Base-by-base conservation (phyloP, 1,284 basidiomycete genomes). In the Trichosporon ovoides region DNA sequence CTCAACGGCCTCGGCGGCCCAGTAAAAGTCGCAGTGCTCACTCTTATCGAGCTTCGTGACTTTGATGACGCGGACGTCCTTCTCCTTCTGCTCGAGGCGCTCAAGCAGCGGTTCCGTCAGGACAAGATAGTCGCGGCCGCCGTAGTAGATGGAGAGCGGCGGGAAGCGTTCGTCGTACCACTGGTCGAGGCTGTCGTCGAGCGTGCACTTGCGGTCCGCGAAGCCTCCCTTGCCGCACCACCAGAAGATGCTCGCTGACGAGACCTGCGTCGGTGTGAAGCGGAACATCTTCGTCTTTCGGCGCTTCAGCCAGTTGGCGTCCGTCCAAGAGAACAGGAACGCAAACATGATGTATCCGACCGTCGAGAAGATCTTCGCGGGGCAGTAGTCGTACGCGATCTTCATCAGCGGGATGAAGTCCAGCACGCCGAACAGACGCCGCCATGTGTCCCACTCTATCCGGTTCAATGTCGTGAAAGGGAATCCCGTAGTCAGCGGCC, bases 361-460 rank as follows among this genome's bases (percentile, higher is more conserved):
- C 14, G 57, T 77, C 28, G 76, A 74, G 65, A 78, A 81, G 16
- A 80, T 54, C 57, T 71, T 75, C 2, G 81, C 78, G 0, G 83
- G 83, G 13, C 79, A 80, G 66, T 77, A 81, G 64, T 84, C 79
- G 70, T 84, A 85, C n/a, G 82, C 79, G 72, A 77, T 78, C 50
- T 81, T 77, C 83, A 85, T 85, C 38, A 84, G 70, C 0, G 84
- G 84, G 55, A 84, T 84, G 62, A 84, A 85, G 68, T 85, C 84
- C 59, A 84, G 73, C 1, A 83, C 81, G 12, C 81, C 83, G 67
- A 85, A 85, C 58, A 84, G 71, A 24, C 80, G 68, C 57, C 80
- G 79, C 83, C 83, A 85, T 10, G 76, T 75, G 19, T 67, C 71
- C 83, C 83, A 84, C 54, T 82, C 80, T 61, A 83, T 74, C 56